A percentile compares a stretch with the other conserved stretches of the same genome.
phyloP scores from a whole-genome alignment of 208 protist species.

The Porcisia hertigi region DNA sequence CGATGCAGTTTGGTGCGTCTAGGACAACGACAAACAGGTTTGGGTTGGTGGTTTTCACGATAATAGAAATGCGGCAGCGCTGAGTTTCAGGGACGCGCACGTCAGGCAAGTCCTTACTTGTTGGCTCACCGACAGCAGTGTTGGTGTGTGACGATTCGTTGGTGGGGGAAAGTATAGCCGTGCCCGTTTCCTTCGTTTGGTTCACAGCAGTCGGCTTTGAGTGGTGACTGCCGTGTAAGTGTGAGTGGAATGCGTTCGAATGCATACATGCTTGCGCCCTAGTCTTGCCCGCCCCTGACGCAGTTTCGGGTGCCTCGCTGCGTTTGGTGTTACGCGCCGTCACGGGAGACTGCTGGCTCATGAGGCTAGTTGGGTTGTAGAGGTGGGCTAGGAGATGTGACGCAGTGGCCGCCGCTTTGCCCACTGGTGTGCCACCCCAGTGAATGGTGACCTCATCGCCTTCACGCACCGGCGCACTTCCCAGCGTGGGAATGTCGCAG shows the following conservation, averaged over 20 bases:
- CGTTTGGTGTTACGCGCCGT: not conserved
- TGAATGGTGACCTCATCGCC: slow-evolving; percentile 37
- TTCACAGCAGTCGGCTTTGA: not conserved
- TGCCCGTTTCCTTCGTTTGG: not conserved
- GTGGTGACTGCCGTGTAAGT: not conserved
- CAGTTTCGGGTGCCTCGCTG: not conserved
- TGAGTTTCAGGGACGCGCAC: slow-evolving; percentile 1
- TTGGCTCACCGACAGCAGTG: not conserved
- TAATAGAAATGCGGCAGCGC: slow-evolving; percentile 14
- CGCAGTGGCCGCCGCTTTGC: not conserved
- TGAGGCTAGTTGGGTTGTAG: not conserved
- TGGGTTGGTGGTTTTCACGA: slow-evolving; percentile 12
- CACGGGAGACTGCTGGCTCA: not conserved
- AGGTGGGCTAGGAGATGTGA: not conserved
- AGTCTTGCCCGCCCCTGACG: not conserved
- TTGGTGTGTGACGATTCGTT: not conserved
- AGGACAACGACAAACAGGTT: slow-evolving; percentile 23
- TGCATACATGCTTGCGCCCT: not conserved
- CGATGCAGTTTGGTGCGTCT: slow-evolving; percentile 15
- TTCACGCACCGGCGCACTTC: slow-evolving; percentile 10
- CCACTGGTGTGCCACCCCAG: slow-evolving; percentile 4
- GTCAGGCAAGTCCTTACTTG: not conserved
- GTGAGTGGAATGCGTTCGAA: not conserved
- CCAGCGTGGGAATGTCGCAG: not conserved
- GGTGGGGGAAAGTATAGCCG: not conserved